Base-by-base conservation (phyloP, 768 basidiomycete genomes). In the Amanita polypyramis region DNA sequence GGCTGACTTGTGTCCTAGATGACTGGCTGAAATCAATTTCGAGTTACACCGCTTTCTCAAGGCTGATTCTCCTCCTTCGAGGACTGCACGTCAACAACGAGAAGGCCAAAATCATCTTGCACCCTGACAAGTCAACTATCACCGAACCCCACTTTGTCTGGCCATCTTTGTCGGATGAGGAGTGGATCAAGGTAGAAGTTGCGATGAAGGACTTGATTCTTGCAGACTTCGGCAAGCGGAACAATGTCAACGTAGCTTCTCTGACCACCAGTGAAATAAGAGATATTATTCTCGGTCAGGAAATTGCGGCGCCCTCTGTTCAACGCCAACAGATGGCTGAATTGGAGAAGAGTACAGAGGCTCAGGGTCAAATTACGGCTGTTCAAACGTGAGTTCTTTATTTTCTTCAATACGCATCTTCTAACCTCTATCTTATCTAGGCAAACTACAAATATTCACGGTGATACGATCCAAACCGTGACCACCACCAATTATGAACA, bases 241-340 rank as follows among this genome's bases (percentile, higher is more conserved):
- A 99, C 64, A 92, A 89, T 51, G 96, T 99, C 66, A 99, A 98
- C 65, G 93, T 97, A 50, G 96, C 95, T 0, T 97, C 95, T 25
- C 66, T 99, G 57, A 98, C 96, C 0, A 86, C 90, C 44, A 93
- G 88, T 57, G 96, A 99, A 69, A 89, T 98, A 51, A 80, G 96
- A 48, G 96, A 99, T 64, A 92, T 99, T 66, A 99, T 99, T 55
- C 77, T 99, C 34, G 96, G 96, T 58, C 96, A 98, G 72, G 96
- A 98, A 66, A 99, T 99, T 51, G 90, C 86, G 33, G 92, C 92
- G 4, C 92, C 92, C 0, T 94, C 90, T 3, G 85, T 87, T 2
- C 96, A 99, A 62, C 82, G 96, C 42, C 96, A 98, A 65, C 96
- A 99, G 66, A 96, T 97, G 93, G 96, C 95, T 14, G 96, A 98